Percentiles rank a stretch among this genome's conserved stretches.
Evolutionary conservation across 441 rosid species (phyloP).

Genomic region (Hura crepitans): DNA sequence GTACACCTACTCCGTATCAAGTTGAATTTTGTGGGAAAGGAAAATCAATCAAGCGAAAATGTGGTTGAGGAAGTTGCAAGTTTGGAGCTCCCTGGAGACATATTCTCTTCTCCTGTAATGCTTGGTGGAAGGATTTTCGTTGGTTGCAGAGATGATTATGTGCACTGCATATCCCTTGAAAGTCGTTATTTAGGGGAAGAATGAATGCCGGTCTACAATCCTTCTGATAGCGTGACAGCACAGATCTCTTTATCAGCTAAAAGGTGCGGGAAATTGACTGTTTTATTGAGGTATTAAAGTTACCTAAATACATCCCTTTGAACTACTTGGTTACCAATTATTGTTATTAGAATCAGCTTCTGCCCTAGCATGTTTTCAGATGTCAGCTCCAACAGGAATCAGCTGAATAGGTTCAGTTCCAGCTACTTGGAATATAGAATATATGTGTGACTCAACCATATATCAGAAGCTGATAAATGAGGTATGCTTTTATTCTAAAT

Average conservation of each 20-base stretch:
- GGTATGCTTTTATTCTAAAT: background rate
- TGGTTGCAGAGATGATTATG: conserved; percentile 83
- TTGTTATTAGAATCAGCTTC: background rate
- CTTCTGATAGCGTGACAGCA: background rate
- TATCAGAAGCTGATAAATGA: background rate
- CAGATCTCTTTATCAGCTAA: background rate
- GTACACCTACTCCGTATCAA: conserved; percentile 49
- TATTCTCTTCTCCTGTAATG: conserved; percentile 98
- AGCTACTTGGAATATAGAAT: background rate
- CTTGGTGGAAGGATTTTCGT: conserved; percentile 77
- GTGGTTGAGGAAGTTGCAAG: conserved; percentile 53
- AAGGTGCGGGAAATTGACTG: background rate
- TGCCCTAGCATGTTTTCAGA: background rate
- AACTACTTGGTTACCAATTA: background rate
- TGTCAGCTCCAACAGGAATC: background rate
- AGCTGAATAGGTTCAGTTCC: background rate
- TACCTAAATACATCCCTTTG: background rate
- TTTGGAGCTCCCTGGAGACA: conserved; percentile 54
- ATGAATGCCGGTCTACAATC: background rate
- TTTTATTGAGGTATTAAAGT: background rate
- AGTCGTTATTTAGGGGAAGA: conserved; percentile 15
- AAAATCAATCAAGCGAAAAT: conserved; percentile 19
- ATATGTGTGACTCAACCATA: background rate
- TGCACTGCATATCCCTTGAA: conserved; percentile 57
- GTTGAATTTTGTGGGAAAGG: conserved; percentile 23